A percentile compares a stretch with the other conserved stretches of the same genome.
phyloP scores from a whole-genome alignment of 2,329 filamentous ascomycete species.

The Scedosporium dehoogii region DNA sequence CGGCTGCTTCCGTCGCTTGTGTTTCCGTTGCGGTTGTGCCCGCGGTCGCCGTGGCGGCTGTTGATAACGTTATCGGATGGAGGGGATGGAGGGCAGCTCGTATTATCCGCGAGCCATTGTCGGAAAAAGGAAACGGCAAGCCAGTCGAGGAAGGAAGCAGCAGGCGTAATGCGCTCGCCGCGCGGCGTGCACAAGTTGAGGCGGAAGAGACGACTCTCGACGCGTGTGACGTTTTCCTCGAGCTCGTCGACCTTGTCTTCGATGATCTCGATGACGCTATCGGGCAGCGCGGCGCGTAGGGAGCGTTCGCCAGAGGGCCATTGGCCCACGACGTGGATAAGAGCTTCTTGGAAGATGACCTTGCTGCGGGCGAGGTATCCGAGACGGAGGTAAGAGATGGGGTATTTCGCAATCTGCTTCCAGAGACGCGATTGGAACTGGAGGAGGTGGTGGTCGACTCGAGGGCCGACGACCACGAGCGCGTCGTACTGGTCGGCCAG shows the following conservation, averaged over 20 bases:
- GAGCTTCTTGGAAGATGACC: constrained; percentile 75
- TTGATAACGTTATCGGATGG: constrained; percentile 5
- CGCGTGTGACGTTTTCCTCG: constrained; percentile 67
- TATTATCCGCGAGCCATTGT: constrained; percentile 89
- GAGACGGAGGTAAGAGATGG: constrained; percentile 81
- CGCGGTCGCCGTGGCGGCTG: neutral
- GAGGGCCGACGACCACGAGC: constrained; percentile 73
- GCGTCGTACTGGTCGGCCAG: constrained; percentile 95
- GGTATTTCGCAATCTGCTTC: constrained; percentile 96
- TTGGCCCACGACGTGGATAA: constrained; percentile 89
- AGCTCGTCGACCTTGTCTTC: constrained; percentile 93
- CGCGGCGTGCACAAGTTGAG: constrained; percentile 67
- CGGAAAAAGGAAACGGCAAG: constrained; percentile 78
- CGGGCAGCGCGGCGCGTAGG: constrained; percentile 63
- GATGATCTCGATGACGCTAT: constrained; percentile 74
- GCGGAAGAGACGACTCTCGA: constrained; percentile 75
- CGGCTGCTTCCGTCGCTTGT: constrained; percentile 18
- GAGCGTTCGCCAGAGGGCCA: constrained; percentile 78
- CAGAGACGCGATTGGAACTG: constrained; percentile 85
- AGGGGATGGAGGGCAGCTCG: constrained; percentile 51
- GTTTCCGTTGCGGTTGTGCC: constrained; percentile 14
- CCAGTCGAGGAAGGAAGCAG: constrained; percentile 80
- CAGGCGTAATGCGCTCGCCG: constrained; percentile 74
- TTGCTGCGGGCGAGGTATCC: constrained; percentile 78
- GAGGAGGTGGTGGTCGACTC: constrained; percentile 87